Base-by-base conservation (phyloP, 371 early-diverging fungal species). In the Dichotomocladium elegans region DNA sequence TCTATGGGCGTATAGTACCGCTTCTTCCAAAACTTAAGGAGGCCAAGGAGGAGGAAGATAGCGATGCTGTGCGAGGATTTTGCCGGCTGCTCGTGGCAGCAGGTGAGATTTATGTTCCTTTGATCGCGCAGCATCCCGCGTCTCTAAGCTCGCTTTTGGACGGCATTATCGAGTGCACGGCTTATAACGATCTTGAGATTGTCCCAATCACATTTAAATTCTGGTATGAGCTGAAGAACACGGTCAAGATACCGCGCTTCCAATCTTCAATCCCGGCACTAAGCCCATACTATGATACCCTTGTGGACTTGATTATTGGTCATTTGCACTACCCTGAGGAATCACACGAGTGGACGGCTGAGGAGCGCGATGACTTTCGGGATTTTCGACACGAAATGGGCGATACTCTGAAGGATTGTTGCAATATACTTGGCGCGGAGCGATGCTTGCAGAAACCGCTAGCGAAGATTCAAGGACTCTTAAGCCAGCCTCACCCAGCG, bases 381-480 rank as follows among this genome's bases (percentile, higher is more conserved):
- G 93, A 94, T 29, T 96, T 96, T 59, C 79, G 99, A 30, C 96
- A 98, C 64, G 81, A 82, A 34, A 94, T 96, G 81, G 99, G 96
- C 24, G 95, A 96, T 56, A 92, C 95, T n/a, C 77, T 98, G 41
- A 98, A 98, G 73, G 94, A 92, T 60, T 94, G 95, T 57, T 92
- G 93, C 26, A 63, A 78, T 5, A 82, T 97, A 2, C 64, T 95
- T 2, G 93, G 94, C 4, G 70, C 80, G 8, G 78, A 88, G 6
- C 76, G 76, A 25, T 90, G 95, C 21, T 70, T 97, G 25, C 50
- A 74, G 0, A 85, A 86, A 28, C 91, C 94, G 0, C 87, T 85
- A 66, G 57, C 67, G 6, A 55, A 60, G 14, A 61, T 82, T 24
- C 58, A 67, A 10, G 41, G 31, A 15, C 62, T 64, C 14, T 59